These are phyloP conservation scores for Desmodesmus armatus DNA, from an alignment of 139 green algal genomes.

Conservation along the genomic window DNA sequence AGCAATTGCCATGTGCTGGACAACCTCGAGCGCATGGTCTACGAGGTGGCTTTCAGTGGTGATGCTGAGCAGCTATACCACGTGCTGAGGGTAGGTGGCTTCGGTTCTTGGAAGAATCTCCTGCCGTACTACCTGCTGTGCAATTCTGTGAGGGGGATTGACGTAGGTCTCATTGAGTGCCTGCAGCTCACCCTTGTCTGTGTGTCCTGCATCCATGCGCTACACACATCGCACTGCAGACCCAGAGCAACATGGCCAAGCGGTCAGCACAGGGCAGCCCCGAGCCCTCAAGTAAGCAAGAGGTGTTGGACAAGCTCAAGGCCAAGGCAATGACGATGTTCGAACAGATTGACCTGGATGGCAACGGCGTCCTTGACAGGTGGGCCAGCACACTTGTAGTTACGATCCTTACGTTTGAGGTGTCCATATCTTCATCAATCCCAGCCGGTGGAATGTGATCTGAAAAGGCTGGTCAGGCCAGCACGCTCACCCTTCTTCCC, in stretches of 20 bases:
- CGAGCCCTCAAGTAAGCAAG: neutral
- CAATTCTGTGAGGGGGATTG: too few relatives aligned
- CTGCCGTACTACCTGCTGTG: too few relatives aligned
- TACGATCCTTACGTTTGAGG: too few relatives aligned
- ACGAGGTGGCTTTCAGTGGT: constrained; percentile 37
- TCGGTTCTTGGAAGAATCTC: too few relatives aligned
- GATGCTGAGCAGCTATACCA: constrained; percentile 35
- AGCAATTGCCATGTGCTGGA: constrained; percentile 13
- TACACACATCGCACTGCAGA: neutral
- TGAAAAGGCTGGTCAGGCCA: too few relatives aligned
- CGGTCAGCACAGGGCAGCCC: neutral
- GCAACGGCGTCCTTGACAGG: constrained; percentile 46
- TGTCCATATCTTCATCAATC: too few relatives aligned
- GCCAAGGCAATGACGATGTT: constrained; percentile 34
- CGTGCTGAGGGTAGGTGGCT: constrained; percentile 24
- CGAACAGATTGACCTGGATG: constrained; percentile 6
- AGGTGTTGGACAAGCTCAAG: neutral
- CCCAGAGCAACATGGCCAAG: constrained; percentile 39
- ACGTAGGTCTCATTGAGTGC: too few relatives aligned
- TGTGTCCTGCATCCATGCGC: too few relatives aligned
- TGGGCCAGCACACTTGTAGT: too few relatives aligned
- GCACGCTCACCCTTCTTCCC: too few relatives aligned
- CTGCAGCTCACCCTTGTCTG: too few relatives aligned
- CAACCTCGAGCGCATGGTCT: constrained; percentile 31
- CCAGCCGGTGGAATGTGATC: too few relatives aligned